Evolutionary conservation across 345 rosid genomes (phyloP), one percentile per base, ranked within the genome.

Genomic region (Luvunga scandens): DNA sequence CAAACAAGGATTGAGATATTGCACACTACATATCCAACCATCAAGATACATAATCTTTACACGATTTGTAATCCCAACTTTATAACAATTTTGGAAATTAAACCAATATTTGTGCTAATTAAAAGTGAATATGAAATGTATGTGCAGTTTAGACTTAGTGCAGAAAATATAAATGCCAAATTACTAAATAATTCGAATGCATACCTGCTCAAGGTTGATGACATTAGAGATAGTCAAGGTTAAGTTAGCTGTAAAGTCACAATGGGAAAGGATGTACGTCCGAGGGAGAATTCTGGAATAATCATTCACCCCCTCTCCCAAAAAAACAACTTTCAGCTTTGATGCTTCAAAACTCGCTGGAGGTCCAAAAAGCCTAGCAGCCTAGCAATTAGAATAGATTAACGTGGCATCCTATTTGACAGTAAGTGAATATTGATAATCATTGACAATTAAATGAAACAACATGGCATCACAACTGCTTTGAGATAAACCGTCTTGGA

Each of bases 191-290:
- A 33, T 36, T 70, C 9, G 70, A 60, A 77, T 42, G 55, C 42
- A 39, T 70, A 91, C 95, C 92, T 92, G 98, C 78, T 95, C 91
- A 30, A 91, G 82, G 81, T 88, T 87, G 81, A 93, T 93, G 42
- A 92, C 91, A 66, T 84, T 91, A 80, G 97, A 90, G 81, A 95
- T 87, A 72, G 93, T 89, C 67, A 93, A 81, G 72, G 97, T 95
- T 66, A 95, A 87, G 81, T 95, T 87, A 78, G 98, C 97, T 4
- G 98, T 95, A 84, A 91, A 88, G 83, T 93, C 98, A 79, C 98
- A 95, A 80, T 95, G 98, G 16, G 98, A 95, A 34, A 95, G 87
- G 38, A 93, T 91, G 77, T 95, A 93, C 14, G 97, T 85, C 74
- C 97, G 87, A 6, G 97, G 98, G 71, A 91, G 87, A 64, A 86